These are phyloP conservation scores for Trichoderma endophyticum DNA, from an alignment of 2,329 filamentous ascomycete species.

Conservation along the genomic window DNA sequence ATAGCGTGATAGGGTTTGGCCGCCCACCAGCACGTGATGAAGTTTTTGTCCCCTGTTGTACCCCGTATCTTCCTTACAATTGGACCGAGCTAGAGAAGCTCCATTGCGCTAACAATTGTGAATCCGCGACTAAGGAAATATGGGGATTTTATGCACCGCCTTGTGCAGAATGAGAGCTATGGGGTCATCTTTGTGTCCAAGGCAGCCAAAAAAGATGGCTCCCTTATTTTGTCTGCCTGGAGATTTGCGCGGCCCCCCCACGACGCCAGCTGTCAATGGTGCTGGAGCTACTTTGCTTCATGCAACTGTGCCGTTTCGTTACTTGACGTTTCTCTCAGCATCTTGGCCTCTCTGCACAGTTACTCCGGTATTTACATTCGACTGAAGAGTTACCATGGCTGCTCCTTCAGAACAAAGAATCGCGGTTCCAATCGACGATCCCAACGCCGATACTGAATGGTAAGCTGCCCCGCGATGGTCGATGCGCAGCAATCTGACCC, in stretches of 20 bases:
- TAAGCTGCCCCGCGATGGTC: slow-evolving; percentile 39
- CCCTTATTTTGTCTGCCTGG: background rate
- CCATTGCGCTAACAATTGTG: slow-evolving; percentile 17
- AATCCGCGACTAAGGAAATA: slow-evolving; percentile 15
- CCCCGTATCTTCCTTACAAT: slow-evolving; percentile 13
- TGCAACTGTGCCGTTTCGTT: background rate
- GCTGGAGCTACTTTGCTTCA: background rate
- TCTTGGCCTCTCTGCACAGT: background rate
- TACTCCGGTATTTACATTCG: background rate
- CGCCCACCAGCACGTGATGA: slow-evolving; percentile 38
- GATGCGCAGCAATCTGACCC: slow-evolving; percentile 25
- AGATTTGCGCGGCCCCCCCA: slow-evolving; percentile 7
- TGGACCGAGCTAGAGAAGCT: slow-evolving; percentile 20
- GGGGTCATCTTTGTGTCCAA: background rate
- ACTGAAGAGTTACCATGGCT: slow-evolving; percentile 47
- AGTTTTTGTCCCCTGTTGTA: background rate
- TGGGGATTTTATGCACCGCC: slow-evolving; percentile 3
- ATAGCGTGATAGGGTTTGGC: slow-evolving; percentile 40
- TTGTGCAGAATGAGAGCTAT: background rate
- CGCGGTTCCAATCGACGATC: slow-evolving; percentile 85
- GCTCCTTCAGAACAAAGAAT: slow-evolving; percentile 62
- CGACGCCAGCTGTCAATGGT: background rate
- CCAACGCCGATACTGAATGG: slow-evolving; percentile 98
- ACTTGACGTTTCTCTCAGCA: background rate
- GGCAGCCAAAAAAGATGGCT: slow-evolving; percentile 6